These are phyloP conservation scores for Sanghuangporus sanghuang DNA, from an alignment of 1,284 basidiomycete genomes.

Conservation along the genomic window DNA sequence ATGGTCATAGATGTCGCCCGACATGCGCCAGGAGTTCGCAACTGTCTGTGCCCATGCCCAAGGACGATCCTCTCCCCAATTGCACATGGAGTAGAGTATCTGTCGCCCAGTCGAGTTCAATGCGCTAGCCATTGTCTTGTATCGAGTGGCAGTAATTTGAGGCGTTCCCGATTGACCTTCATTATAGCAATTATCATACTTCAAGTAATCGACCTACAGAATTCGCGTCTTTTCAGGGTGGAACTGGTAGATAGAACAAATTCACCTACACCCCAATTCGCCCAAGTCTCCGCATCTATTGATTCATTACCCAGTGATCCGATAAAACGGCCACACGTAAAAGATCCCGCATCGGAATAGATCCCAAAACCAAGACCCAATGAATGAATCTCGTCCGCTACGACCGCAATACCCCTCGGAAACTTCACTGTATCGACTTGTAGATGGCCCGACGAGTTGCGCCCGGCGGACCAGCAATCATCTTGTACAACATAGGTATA, in stretches of 20 bases:
- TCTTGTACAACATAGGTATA: conserved; percentile 26
- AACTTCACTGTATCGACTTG: conserved; percentile 35
- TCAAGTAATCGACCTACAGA: conserved; percentile 22
- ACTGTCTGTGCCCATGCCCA: conserved; percentile 45
- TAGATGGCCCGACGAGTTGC: conserved; percentile 23
- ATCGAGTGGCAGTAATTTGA: conserved; percentile 37
- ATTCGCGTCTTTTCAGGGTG: neutral
- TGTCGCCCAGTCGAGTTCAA: conserved; percentile 43
- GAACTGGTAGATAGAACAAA: conserved; percentile 24
- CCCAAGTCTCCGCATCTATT: conserved; percentile 42
- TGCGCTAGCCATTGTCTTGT: conserved; percentile 40
- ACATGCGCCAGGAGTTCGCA: conserved; percentile 43
- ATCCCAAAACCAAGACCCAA: conserved; percentile 43
- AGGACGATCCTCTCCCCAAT: conserved; percentile 41
- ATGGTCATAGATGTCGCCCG: conserved; percentile 37
- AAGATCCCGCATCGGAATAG: conserved; percentile 42
- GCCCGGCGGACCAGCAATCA: conserved; percentile 33
- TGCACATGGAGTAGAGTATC: conserved; percentile 44
- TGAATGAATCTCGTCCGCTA: conserved; percentile 36
- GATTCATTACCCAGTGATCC: conserved; percentile 44
- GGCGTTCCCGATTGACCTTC: conserved; percentile 39
- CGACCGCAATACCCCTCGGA: conserved; percentile 38
- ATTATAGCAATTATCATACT: conserved; percentile 45
- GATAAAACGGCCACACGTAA: conserved; percentile 38
- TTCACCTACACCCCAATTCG: conserved; percentile 40